phyloP scores from a whole-genome alignment of 441 rosid genomes.

The Dalechampia spathulata region DNA sequence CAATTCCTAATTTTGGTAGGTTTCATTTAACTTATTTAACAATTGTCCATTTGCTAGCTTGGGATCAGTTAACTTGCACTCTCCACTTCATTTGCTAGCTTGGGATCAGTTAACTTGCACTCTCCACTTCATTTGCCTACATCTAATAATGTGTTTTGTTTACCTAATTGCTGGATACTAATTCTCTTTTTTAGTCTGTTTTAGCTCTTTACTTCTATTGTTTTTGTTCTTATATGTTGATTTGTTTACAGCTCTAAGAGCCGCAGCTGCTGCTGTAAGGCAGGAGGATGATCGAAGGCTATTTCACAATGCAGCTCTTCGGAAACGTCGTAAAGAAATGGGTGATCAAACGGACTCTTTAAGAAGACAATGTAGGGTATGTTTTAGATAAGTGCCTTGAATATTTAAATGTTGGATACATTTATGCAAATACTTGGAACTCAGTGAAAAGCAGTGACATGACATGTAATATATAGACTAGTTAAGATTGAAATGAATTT shows the following conservation, averaged over 20 bases:
- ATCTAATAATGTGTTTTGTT: neutral
- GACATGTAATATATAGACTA: neutral
- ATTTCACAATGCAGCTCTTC: slow-evolving; percentile 82
- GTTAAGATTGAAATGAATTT: neutral
- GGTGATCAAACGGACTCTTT: slow-evolving; percentile 66
- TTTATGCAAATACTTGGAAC: neutral
- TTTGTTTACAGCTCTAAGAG: slow-evolving; percentile 66
- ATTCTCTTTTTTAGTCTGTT: neutral
- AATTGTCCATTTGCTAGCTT: slow-evolving; percentile 1
- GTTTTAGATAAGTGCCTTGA: slow-evolving; percentile 7
- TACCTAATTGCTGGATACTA: neutral
- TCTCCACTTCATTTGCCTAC: neutral
- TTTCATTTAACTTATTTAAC: slow-evolving; percentile 16
- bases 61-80: neutral
- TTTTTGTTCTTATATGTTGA: slow-evolving; percentile 13
- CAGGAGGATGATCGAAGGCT: slow-evolving; percentile 86
- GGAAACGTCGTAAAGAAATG: slow-evolving; percentile 91
- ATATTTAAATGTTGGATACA: neutral
- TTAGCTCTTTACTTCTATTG: neutral
- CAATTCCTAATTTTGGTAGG: slow-evolving; percentile 84
- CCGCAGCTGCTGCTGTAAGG: slow-evolving; percentile 86
- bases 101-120: neutral
- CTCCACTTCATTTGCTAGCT: neutral
- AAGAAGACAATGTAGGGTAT: slow-evolving; percentile 53
- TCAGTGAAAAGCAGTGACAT: neutral